Percentiles rank a stretch among this genome's conserved stretches.
Evolutionary conservation across 306 rosid species (phyloP).

Genomic region (Dalbergia cultrata): DNA sequence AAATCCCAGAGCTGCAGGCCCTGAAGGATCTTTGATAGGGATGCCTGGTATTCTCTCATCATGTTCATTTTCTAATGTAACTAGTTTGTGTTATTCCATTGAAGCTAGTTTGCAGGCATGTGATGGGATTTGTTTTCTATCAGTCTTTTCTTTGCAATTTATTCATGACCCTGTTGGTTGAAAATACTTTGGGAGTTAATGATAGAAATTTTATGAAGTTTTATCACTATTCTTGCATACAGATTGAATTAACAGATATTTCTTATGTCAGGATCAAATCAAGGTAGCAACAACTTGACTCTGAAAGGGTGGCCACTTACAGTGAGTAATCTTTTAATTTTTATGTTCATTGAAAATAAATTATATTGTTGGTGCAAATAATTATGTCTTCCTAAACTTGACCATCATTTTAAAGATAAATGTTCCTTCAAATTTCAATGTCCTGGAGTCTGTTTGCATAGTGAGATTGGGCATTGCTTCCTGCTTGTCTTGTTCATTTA

Average conservation of each 20-base stretch:
- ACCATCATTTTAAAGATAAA: constrained; percentile 3
- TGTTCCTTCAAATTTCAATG: not conserved
- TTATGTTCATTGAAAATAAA: constrained; percentile 16
- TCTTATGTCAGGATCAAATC: constrained; percentile 83
- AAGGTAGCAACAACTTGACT: constrained; percentile 93
- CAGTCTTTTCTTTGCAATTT: constrained; percentile 17
- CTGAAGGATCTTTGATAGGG: constrained; percentile 91
- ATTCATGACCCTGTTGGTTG: constrained; percentile 22
- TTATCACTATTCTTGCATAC: constrained; percentile 26
- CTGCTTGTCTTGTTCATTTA: not conserved
- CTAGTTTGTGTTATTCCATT: constrained; percentile 36
- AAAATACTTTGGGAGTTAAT: constrained; percentile 42
- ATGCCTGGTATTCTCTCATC: constrained; percentile 78
- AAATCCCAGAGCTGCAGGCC: constrained; percentile 88
- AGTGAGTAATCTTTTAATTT: constrained; percentile 59
- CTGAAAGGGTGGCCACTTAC: constrained; percentile 99
- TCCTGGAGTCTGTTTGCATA: constrained; percentile 18
- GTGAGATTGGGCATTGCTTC: constrained; percentile 1
- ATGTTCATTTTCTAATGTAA: constrained; percentile 38
- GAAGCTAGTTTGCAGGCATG: constrained; percentile 32
- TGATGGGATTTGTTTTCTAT: constrained; percentile 17
- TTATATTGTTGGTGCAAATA: constrained; percentile 4
- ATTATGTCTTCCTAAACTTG: constrained; percentile 32
- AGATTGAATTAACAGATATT: constrained; percentile 46
- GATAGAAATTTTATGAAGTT: constrained; percentile 24